Conservation (phyloP, 345 rosid species). For the Lumnitzera littorea region DNA sequence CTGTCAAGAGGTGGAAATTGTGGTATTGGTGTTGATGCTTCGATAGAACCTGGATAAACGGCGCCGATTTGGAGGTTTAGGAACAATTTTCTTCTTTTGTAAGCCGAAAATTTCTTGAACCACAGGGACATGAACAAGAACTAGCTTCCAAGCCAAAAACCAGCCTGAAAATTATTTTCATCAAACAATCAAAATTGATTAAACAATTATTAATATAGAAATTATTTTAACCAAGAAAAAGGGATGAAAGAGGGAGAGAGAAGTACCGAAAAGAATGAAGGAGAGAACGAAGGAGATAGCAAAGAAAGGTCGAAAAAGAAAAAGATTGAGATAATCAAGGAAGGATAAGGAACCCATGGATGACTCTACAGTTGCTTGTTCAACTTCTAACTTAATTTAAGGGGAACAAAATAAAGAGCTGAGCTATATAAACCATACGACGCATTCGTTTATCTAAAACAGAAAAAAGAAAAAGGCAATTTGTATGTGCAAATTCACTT, state of each 20-base stretch:
- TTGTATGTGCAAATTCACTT: too few species aligned
- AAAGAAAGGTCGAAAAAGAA: conserved; percentile 49
- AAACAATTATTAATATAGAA: background rate
- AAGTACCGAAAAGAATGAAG: conserved; percentile 45
- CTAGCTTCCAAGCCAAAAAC: conserved; percentile 84
- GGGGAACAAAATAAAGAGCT: too few species aligned
- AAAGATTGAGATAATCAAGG: conserved; percentile 20
- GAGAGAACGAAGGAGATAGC: conserved; percentile 49
- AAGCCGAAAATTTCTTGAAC: conserved; percentile 83
- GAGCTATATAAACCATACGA: too few species aligned
- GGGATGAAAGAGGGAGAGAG: background rate
- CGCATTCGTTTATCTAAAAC: too few species aligned
- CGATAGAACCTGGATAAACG: conserved; percentile 50
- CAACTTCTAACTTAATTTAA: too few species aligned
- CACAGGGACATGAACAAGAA: conserved; percentile 75
- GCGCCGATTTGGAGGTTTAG: conserved; percentile 42
- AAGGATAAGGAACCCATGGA: conserved; percentile 3
- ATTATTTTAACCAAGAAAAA: background rate
- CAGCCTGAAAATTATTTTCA: conserved; percentile 39
- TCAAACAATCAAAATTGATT: background rate
- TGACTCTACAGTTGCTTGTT: too few species aligned
- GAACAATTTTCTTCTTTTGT: conserved; percentile 39
- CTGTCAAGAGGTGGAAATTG: too few species aligned
- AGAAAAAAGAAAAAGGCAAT: too few species aligned
- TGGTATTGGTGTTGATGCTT: conserved; percentile 7